Percentiles rank a stretch among this genome's conserved stretches.
Conservation (phyloP, 768 basidiomycete genomes). For the Fomitopsis pulvina region DNA sequence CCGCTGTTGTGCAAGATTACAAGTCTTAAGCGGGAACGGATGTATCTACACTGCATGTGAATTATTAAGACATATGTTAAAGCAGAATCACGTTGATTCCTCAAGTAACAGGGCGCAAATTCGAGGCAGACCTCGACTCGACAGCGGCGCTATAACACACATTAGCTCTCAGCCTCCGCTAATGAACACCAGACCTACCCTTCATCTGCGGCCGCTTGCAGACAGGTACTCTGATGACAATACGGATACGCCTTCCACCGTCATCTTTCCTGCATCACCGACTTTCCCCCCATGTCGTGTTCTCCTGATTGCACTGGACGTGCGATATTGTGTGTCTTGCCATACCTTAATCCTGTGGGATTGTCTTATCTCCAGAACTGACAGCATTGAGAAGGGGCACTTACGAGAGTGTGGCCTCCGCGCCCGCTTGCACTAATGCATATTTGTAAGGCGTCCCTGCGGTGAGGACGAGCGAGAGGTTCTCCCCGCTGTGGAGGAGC, state of each 20-base stretch:
- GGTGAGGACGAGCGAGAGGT: constrained; percentile 39
- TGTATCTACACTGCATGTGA: neutral
- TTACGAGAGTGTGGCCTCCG: constrained; percentile 39
- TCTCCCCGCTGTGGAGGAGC: constrained; percentile 34
- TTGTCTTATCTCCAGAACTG: neutral
- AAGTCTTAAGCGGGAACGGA: constrained; percentile 1
- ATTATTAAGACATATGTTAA: neutral
- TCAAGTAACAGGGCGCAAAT: neutral
- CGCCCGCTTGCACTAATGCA: constrained; percentile 31
- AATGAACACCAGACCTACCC: neutral
- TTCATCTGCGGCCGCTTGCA: neutral
- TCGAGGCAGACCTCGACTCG: neutral
- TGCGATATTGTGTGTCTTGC: constrained; percentile 35
- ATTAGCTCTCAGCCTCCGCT: neutral
- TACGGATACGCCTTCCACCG: neutral
- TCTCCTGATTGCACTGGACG: constrained; percentile 18
- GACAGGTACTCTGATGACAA: neutral
- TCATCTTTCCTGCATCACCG: neutral
- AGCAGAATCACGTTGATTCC: no score
- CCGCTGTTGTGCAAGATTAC: constrained; percentile 15
- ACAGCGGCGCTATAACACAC: neutral
- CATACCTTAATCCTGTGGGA: constrained; percentile 35
- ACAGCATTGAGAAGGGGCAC: constrained; percentile 15
- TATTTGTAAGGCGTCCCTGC: constrained; percentile 45
- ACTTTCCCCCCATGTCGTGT: neutral